Base-by-base conservation (phyloP, 1,284 basidiomycete species). In the Hypsizygus ulmarius region DNA sequence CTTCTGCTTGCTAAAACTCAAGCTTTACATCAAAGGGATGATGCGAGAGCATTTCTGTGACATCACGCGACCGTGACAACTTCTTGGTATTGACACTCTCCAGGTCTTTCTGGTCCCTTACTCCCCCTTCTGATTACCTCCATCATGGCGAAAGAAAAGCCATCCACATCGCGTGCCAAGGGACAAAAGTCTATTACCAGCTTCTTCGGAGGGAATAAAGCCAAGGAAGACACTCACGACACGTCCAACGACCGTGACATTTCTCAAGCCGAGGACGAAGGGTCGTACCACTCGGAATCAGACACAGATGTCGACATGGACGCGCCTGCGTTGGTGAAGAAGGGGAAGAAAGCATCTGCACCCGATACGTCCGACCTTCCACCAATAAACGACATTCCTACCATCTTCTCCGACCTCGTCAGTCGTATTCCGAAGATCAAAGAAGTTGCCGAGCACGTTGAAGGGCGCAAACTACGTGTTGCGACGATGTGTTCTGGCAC, bases 401-500 rank as follows among this genome's bases (percentile, higher is more conserved):
- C 79, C 39, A 97, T 97, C 63, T 97, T 97, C 65, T 73, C 76
- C 45, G 91, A 97, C 66, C 79, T 97, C 43, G 81, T 93, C 52
- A 68, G 77, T 48, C 82, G 77, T 53, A 77, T 84, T n/a, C 81
- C 87, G 8, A 72, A 82, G 43, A 80, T 93, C 53, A 78, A 81
- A 56, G 66, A 75, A 1, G 79, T 93, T 30, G 87, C 84, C 10
- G 73, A 87, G 59, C 81, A 78, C 32, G 71, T 97, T 43, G 70
- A 79, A 53, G 92, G 92, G 2, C 81, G 93, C 48, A 92, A 90
- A 56, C 74, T 97, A 60, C 90, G 94, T 59, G 82, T 97, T 35
- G 95, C 94, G 1, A 97, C 94, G 9, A 97, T 97, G 94, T 97
- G 94, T 72, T 96, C 93, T 42, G 94, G 94, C 15, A 97, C 94